Base-by-base conservation (phyloP, 2,329 filamentous ascomycete genomes). In the Scopulariopsis brevicaulis region DNA sequence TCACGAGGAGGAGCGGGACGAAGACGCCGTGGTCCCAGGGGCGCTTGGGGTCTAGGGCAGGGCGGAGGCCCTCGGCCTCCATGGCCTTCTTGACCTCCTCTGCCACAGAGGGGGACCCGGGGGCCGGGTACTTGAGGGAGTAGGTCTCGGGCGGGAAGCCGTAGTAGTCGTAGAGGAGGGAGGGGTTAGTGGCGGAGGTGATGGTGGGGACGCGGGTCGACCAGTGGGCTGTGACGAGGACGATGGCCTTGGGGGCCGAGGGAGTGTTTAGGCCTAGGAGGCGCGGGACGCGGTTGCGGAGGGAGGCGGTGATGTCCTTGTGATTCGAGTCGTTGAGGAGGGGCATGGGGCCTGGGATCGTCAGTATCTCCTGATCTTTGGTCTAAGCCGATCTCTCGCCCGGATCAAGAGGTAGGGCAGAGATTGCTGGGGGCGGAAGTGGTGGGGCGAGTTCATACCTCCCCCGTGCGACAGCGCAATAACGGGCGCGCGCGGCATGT, bases 11-110 rank as follows among this genome's bases (percentile, higher is more conserved):
- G 68, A 84, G 71, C 7, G 81, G 81, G 28, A 84, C 68, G 65
- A 83, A 84, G 59, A 84, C 79, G 69, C 81, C 81, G 64, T 84
- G 81, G 64, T 84, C 81, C 81, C 81, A 84, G 59, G 76, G 70
- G 48, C 76, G 72, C 59, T 67, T 56, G 15, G 57, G 61, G 60
- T 79, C 71, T 14, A 78, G 67, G 14, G 60, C 61, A 1, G 73
- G 68, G 15, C 67, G 62, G 0, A 83, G 66, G 0, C 81, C 81
- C n/a, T 73, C 72, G 2, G 66, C 68, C 18, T 70, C 67, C 46
- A 85, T 63, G 3, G 73, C 71, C n/a, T 70, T 68, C 12, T 71
- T 71, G 25, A 83, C 70, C 60, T 78, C 70, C 2, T 65, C 67
- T 0, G 82, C 82, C 4, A 85, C 65, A 37, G 74, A 74, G 0